These are phyloP conservation scores for Forsythia suspensa DNA, from an alignment of 257 asterid genomes.

Conservation along the genomic window DNA sequence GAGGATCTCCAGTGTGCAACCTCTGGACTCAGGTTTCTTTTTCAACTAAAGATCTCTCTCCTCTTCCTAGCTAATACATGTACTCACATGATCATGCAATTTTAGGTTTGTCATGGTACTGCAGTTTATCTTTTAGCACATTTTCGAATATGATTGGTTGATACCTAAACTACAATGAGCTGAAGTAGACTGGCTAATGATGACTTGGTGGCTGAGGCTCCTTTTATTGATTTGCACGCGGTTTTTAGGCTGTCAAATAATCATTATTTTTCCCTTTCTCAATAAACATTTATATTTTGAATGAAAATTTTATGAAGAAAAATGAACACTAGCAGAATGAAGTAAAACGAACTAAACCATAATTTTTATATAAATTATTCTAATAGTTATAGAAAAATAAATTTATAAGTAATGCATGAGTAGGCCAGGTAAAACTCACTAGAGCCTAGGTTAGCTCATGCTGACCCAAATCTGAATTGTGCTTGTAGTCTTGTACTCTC, in stretches of 20 bases:
- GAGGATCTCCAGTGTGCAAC: slow-evolving; percentile 88
- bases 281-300: no score
- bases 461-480: not conserved
- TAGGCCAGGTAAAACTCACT: not conserved
- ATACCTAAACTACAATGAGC: not conserved
- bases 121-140: not conserved
- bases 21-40: slow-evolving; percentile 80
- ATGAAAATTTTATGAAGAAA: not conserved
- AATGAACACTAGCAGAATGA: not conserved
- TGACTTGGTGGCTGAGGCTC: not conserved
- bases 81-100: slow-evolving; percentile 7
- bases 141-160: not conserved
- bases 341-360: not conserved
- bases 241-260: not conserved
- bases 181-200: not conserved
- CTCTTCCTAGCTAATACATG: not conserved
- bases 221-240: not conserved
- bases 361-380: not conserved
- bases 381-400: no score
- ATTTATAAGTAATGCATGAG: not conserved
- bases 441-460: not conserved
- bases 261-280: not conserved
- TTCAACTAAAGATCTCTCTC: slow-evolving; percentile 11
- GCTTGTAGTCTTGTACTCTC: not conserved
- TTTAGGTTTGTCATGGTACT: slow-evolving; percentile 8